Evolutionary conservation across 2,329 filamentous ascomycete genomes (phyloP).

Genomic region (Pestalotiopsis sp.): DNA sequence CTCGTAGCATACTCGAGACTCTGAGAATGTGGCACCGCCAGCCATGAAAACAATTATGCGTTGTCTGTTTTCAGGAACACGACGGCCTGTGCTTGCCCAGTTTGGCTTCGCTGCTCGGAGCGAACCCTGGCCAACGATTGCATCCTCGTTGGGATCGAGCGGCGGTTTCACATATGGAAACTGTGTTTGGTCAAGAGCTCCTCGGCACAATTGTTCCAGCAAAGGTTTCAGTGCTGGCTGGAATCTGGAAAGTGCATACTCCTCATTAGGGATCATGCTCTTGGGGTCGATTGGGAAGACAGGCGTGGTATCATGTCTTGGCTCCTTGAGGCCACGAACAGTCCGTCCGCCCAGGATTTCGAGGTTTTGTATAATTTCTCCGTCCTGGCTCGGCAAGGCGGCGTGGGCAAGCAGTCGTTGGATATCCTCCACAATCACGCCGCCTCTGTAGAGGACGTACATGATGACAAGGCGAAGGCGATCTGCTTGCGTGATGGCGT

Average conservation of each 20-base stretch:
- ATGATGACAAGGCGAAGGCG: slow-evolving; percentile 83
- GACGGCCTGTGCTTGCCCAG: slow-evolving; percentile 84
- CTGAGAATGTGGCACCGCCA: slow-evolving; percentile 91
- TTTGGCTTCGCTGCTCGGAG: slow-evolving; percentile 91
- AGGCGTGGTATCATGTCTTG: slow-evolving; percentile 64
- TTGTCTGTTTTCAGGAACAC: slow-evolving; percentile 80
- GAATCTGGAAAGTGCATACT: slow-evolving; percentile 85
- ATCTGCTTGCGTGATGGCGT: slow-evolving; percentile 71
- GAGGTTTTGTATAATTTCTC: slow-evolving; percentile 75
- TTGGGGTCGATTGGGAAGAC: slow-evolving; percentile 73
- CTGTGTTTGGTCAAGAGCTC: slow-evolving; percentile 64
- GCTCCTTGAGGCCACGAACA: slow-evolving; percentile 73
- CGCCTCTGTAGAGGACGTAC: slow-evolving; percentile 85
- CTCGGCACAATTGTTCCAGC: slow-evolving; percentile 73
- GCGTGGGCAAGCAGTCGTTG: slow-evolving; percentile 84
- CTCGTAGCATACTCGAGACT: slow-evolving; percentile 88
- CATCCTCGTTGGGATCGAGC: slow-evolving; percentile 63
- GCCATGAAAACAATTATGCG: slow-evolving; percentile 93
- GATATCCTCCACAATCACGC: slow-evolving; percentile 82
- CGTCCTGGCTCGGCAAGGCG: slow-evolving; percentile 73
- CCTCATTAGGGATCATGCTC: slow-evolving; percentile 63
- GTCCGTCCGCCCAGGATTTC: slow-evolving; percentile 80
- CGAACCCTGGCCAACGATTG: slow-evolving; percentile 68
- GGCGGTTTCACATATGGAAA: slow-evolving; percentile 79
- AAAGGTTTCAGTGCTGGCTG: slow-evolving; percentile 81